Evolutionary conservation across 1,284 basidiomycete species (phyloP).

Genomic region (Kalmanozyma brasiliensis): DNA sequence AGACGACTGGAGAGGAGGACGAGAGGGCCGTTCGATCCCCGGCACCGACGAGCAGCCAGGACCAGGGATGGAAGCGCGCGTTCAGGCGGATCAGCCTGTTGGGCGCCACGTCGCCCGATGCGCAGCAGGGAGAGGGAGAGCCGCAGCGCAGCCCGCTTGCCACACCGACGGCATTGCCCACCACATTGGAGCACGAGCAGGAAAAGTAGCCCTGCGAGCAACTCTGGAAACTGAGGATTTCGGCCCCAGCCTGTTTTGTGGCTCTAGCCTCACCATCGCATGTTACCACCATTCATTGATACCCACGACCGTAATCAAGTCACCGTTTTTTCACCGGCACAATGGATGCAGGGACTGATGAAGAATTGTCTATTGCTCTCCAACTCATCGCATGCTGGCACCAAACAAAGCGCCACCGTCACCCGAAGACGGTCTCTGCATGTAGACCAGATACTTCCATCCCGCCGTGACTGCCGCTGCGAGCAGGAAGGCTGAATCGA

Average conservation of each 20-base stretch:
- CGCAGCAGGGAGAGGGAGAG: conserved; percentile 9
- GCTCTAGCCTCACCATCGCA: not conserved
- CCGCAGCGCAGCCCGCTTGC: conserved; percentile 11
- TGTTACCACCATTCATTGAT: conserved; percentile 9
- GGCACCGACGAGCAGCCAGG: conserved; percentile 14
- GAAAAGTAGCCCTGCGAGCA: not conserved
- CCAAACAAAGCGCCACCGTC: conserved; percentile 42
- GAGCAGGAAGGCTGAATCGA: conserved; percentile 68
- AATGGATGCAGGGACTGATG: not conserved
- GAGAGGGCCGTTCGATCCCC: conserved; percentile 23
- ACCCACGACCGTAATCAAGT: conserved; percentile 9
- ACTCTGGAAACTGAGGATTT: too few species aligned
- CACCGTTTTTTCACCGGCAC: not conserved
- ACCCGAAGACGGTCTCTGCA: conserved; percentile 31
- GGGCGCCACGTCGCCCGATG: conserved; percentile 7
- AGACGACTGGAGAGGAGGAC: conserved; percentile 43
- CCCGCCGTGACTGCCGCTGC: conserved; percentile 58
- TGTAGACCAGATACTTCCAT: conserved; percentile 37
- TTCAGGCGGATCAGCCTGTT: conserved; percentile 39
- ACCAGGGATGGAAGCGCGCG: conserved; percentile 43
- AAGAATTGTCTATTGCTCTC: not conserved
- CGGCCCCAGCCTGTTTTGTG: not conserved
- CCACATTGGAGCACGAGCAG: not conserved
- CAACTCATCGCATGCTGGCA: conserved; percentile 8
- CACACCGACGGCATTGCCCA: not conserved